A percentile compares a stretch with the other conserved stretches of the same genome.
These are phyloP conservation scores for Pseudocercospora ulei DNA, from an alignment of 2,329 filamentous ascomycete genomes.

Conservation along the genomic window DNA sequence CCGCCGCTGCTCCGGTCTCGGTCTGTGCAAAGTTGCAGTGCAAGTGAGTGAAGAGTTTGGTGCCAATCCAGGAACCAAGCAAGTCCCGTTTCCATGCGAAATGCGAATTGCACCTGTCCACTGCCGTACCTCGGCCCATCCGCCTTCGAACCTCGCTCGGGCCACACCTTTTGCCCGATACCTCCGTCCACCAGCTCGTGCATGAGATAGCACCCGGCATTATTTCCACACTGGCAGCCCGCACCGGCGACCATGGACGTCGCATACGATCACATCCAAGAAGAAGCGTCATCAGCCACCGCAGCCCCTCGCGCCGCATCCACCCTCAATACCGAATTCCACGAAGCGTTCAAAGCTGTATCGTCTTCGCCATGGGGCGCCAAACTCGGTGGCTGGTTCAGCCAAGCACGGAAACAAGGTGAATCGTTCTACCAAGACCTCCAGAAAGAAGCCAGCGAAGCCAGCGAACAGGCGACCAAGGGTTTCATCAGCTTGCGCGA, in stretches of 20 bases:
- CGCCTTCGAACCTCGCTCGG: too few relatives aligned
- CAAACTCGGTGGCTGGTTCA: conserved; percentile 76
- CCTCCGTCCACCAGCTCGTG: too few relatives aligned
- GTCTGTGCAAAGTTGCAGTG: too few relatives aligned
- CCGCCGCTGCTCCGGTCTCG: too few relatives aligned
- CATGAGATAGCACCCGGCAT: too few relatives aligned
- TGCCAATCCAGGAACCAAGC: too few relatives aligned
- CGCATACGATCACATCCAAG: conserved; percentile 92
- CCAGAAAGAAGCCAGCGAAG: conserved; percentile 68
- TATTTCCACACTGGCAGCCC: neutral
- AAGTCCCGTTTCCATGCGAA: too few relatives aligned
- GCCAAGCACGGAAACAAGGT: conserved; percentile 82
- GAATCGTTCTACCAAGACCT: conserved; percentile 79
- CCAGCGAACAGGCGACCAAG: conserved; percentile 61
- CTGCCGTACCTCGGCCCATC: too few relatives aligned
- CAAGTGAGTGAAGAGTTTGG: too few relatives aligned
- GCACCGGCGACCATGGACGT: conserved; percentile 62
- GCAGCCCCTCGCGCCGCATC: conserved; percentile 20
- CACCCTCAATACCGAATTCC: conserved; percentile 70
- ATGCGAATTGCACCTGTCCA: too few relatives aligned
- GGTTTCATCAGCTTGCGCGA: conserved; percentile 60
- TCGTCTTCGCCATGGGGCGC: conserved; percentile 86
- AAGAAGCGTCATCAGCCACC: conserved; percentile 49
- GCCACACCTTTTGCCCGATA: too few relatives aligned
- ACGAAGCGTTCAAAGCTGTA: conserved; percentile 91